Conservation (phyloP, 2,329 filamentous ascomycete species). For the Ceratocystis papillata region DNA sequence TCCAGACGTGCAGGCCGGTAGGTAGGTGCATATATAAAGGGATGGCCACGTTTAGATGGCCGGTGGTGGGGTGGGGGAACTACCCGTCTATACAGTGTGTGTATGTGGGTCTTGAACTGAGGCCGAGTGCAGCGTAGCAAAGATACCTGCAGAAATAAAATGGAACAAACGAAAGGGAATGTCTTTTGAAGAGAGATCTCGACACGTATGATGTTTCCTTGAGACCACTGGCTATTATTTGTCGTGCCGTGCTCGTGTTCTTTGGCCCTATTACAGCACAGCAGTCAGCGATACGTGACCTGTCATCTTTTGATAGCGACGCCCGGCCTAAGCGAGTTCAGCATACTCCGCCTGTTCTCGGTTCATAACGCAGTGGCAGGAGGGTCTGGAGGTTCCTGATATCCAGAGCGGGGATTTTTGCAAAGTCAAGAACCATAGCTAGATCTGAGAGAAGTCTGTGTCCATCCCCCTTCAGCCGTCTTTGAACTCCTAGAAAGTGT, state of each 20-base stretch:
- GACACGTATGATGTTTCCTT: too few relatives aligned
- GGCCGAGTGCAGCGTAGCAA: too few relatives aligned
- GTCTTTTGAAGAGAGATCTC: too few relatives aligned
- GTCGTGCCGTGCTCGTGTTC: too few relatives aligned
- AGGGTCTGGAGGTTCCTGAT: not conserved
- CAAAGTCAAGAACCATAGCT: not conserved
- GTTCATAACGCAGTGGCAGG: not conserved
- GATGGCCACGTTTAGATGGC: not conserved
- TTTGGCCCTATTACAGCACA: too few relatives aligned
- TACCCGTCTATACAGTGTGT: too few relatives aligned
- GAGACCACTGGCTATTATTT: too few relatives aligned
- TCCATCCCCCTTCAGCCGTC: too few relatives aligned
- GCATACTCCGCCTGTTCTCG: not conserved
- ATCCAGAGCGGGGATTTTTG: not conserved
- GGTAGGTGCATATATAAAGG: not conserved
- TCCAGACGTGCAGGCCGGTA: not conserved
- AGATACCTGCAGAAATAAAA: too few relatives aligned
- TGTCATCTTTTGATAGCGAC: not conserved
- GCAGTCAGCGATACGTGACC: not conserved
- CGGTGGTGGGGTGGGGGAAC: not conserved
- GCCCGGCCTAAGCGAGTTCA: not conserved
- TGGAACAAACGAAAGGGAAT: too few relatives aligned
- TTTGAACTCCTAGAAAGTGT: too few relatives aligned
- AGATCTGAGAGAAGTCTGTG: not conserved
- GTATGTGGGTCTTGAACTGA: too few relatives aligned